A percentile compares a stretch with the other conserved stretches of the same genome.
These are phyloP conservation scores for Porodaedalea pini DNA, from an alignment of 1,284 basidiomycete genomes.

Conservation along the genomic window DNA sequence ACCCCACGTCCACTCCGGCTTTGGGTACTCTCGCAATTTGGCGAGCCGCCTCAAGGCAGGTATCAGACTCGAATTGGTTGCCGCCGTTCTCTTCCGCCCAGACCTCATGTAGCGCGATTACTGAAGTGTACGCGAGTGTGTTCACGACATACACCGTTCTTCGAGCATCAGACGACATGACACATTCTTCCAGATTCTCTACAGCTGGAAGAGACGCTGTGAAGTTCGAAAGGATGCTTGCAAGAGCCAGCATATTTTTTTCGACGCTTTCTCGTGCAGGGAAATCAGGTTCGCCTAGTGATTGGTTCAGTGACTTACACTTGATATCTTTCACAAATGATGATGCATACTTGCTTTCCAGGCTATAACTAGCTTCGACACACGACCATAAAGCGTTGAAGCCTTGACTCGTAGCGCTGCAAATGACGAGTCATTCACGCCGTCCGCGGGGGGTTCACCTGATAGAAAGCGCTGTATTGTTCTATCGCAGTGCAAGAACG, in stretches of 20 bases:
- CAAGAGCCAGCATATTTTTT: neutral
- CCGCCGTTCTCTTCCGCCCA: conserved; percentile 29
- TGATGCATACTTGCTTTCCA: neutral
- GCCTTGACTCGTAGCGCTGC: conserved; percentile 9
- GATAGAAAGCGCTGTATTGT: conserved; percentile 14
- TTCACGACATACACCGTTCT: conserved; percentile 27
- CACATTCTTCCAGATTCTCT: conserved; percentile 15
- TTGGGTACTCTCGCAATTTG: conserved; percentile 1
- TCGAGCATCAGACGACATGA: conserved; percentile 19
- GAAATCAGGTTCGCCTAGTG: neutral
- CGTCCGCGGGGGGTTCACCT: neutral
- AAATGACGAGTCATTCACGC: neutral
- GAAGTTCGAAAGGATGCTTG: conserved; percentile 32
- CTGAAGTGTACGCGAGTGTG: conserved; percentile 32
- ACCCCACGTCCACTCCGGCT: conserved; percentile 19
- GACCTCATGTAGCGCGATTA: conserved; percentile 36
- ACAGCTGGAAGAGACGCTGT: conserved; percentile 27
- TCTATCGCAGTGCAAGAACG: neutral
- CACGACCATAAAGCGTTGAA: conserved; percentile 3
- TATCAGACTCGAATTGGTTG: conserved; percentile 23
- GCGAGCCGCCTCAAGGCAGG: conserved; percentile 26
- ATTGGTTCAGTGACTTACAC: neutral
- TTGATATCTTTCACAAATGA: neutral
- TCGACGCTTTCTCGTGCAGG: neutral
- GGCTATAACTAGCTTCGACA: neutral